These are phyloP conservation scores for Penicillium herquei DNA, from an alignment of 495 filamentous ascomycete species.

Conservation along the genomic window DNA sequence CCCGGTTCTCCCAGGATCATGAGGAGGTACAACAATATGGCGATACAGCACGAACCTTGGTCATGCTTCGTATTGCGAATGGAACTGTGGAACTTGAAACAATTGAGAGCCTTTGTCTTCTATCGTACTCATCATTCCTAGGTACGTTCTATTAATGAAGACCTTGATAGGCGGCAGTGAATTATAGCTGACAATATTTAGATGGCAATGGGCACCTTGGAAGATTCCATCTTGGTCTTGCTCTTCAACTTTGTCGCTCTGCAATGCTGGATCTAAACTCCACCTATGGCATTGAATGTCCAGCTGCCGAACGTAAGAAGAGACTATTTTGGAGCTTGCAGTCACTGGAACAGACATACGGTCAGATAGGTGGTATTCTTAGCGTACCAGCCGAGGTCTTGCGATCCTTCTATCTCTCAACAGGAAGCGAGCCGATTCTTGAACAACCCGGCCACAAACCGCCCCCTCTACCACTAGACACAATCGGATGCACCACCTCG, in stretches of 20 bases:
- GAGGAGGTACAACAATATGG: slow-evolving; percentile 39
- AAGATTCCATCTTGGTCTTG: slow-evolving; percentile 43
- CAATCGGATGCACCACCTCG: slow-evolving; percentile 28
- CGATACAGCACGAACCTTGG: slow-evolving; percentile 39
- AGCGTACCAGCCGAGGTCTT: slow-evolving; percentile 32
- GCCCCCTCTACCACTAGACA: slow-evolving; percentile 38
- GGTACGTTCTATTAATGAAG: slow-evolving; percentile 27
- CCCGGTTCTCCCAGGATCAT: slow-evolving; percentile 39
- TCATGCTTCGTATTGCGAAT: slow-evolving; percentile 49
- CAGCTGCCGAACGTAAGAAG: slow-evolving; percentile 38
- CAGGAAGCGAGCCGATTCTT: slow-evolving; percentile 14
- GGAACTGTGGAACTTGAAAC: slow-evolving; percentile 45
- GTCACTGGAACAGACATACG: slow-evolving; percentile 39
- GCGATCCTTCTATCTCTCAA: slow-evolving; percentile 30
- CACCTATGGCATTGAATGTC: slow-evolving; percentile 29
- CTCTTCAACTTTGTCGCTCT: slow-evolving; percentile 43
- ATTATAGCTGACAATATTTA: slow-evolving; percentile 13
- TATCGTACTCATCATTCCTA: slow-evolving; percentile 43
- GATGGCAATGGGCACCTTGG: slow-evolving; percentile 42
- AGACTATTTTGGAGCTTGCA: slow-evolving; percentile 47
- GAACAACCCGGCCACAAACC: slow-evolving; percentile 21
- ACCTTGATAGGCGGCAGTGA: not conserved
- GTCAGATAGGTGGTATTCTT: slow-evolving; percentile 41
- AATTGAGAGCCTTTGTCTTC: slow-evolving; percentile 44
- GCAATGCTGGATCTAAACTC: slow-evolving; percentile 42